Base-by-base conservation (phyloP, 768 basidiomycete genomes). In the Boletus sp. region DNA sequence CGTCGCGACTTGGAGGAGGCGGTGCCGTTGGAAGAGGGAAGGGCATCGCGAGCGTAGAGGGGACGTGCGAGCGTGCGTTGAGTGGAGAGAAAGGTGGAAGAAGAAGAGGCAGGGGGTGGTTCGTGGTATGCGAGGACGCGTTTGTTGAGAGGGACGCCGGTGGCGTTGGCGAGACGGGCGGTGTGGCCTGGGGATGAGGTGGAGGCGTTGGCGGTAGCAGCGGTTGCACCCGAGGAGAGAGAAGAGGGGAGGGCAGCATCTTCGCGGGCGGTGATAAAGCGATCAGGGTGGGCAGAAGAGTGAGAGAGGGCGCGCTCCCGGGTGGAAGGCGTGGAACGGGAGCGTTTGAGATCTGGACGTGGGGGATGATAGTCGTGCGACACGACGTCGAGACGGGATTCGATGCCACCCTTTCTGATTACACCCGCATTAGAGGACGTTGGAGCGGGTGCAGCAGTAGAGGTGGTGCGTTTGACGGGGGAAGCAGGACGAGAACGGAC, bases 61-160 rank as follows among this genome's bases (percentile, higher is more conserved):
- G 93, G 88, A 11, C 82, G 79, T 1, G 83, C 92, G 51, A 81
- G 85, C 66, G 87, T 87, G 47, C 89, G 87, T 61, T 89, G 93
- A 60, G 85, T 80, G 17, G 83, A 78, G 25, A 94, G 82, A 6
- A 85, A 83, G 1, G 80, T 81, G 61, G 93, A 88, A 2, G 88
- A 86, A 3, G 87, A 86, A 0, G 93, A 83, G 0, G 84, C 68
- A 2, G 93, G 88, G 0, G 94, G 93, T 15, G 83, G 83, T 66
- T 94, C 92, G 67, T 92, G 88, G 70, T 93, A 97, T 6, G 89
- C 86, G 7, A 97, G 80, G 47, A 97, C 87, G 33, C 93, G 87
- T 23, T 87, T 83, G 63, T 87, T 89, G 48, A 89, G 70, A 10
- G 86, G 84, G 14, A 93, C 79, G 21, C 89, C 90, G 0, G 88